A percentile compares a stretch with the other conserved stretches of the same genome.
phyloP scores from a whole-genome alignment of 148 eudicot species.

The Oxyria digyna region DNA sequence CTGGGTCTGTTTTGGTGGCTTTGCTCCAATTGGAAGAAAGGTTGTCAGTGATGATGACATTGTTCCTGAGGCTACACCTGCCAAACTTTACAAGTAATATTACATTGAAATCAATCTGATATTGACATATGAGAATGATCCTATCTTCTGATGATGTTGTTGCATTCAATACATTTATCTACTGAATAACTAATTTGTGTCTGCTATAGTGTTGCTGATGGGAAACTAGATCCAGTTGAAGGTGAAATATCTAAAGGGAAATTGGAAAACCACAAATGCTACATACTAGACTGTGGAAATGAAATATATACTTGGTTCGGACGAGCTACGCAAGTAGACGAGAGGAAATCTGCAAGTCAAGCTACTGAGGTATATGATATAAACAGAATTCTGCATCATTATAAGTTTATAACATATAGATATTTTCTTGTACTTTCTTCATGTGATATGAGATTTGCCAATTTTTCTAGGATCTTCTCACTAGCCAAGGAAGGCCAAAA shows the following conservation, averaged over 20 bases:
- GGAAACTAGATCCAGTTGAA: conserved; percentile 44
- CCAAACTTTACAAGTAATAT: conserved; percentile 58
- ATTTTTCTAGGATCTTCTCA: conserved; percentile 48
- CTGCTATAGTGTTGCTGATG: conserved; percentile 57
- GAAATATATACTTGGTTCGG: conserved; percentile 95
- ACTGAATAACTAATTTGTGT: background rate
- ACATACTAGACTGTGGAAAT: conserved; percentile 79
- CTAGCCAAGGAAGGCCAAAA: conserved; percentile 79
- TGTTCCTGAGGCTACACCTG: conserved; percentile 64
- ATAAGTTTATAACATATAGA: background rate
- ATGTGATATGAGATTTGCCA: background rate
- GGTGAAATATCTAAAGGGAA: conserved; percentile 76
- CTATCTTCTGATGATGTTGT: too few relatives aligned
- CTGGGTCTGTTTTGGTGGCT: conserved; percentile 97
- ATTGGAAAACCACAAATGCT: conserved; percentile 79
- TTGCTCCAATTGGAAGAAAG: conserved; percentile 97
- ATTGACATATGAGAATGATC: background rate
- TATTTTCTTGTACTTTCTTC: background rate
- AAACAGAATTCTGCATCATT: background rate
- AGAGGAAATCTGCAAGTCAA: conserved; percentile 74
- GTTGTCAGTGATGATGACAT: conserved; percentile 77
- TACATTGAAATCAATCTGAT: background rate
- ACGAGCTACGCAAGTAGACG: conserved; percentile 86
- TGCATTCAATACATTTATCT: too few relatives aligned
- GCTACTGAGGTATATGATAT: conserved; percentile 62